These are phyloP conservation scores for Gossypium lobatum DNA, from an alignment of 441 rosid genomes.

Conservation along the genomic window DNA sequence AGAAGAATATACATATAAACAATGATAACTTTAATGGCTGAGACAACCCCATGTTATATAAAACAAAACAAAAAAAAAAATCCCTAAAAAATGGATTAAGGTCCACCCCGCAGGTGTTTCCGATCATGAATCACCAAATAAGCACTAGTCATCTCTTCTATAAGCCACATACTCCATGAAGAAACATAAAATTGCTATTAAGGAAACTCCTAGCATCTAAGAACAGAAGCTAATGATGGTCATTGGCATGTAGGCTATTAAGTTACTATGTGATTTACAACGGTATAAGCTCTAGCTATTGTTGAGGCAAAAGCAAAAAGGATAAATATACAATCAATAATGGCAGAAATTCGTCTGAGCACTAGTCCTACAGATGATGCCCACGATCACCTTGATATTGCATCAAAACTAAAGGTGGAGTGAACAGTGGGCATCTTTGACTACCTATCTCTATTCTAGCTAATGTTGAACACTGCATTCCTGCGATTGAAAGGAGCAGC, in stretches of 20 bases:
- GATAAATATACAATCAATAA: conserved; percentile 16
- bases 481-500: conserved; percentile 32
- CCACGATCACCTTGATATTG: conserved; percentile 13
- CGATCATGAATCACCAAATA: background rate
- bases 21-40: background rate
- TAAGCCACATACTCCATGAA: conserved; percentile 20
- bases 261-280: conserved; percentile 26
- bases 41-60: background rate
- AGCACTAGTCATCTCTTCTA: background rate
- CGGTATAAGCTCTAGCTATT: conserved; percentile 15
- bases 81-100: conserved; percentile 9
- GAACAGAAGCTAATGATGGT: conserved; percentile 14
- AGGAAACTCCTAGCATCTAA: conserved; percentile 1
- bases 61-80: background rate
- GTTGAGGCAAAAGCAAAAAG: conserved; percentile 18
- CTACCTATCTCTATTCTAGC: conserved; percentile 53
- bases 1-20: conserved; percentile 15
- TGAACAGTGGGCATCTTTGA: conserved; percentile 27
- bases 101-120: background rate
- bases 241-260: conserved; percentile 12
- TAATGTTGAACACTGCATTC: conserved; percentile 53
- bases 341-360: conserved; percentile 20
- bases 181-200: conserved; percentile 18
- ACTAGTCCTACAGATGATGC: conserved; percentile 20
- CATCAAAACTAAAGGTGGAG: conserved; percentile 19